Evolutionary conservation across 768 basidiomycete genomes (phyloP).

Genomic region (Boletus sp.): DNA sequence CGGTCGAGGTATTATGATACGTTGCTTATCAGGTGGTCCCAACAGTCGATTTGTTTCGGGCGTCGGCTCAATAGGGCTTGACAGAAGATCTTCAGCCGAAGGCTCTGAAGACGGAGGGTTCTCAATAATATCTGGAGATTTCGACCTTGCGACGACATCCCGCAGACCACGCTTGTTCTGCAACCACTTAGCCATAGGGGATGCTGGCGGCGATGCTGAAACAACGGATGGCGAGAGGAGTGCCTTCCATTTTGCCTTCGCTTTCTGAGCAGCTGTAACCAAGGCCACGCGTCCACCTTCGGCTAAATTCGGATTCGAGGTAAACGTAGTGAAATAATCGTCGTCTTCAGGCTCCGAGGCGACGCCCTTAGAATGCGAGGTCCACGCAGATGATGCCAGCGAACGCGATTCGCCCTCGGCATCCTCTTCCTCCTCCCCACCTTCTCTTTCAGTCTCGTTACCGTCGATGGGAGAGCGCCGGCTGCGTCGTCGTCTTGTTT

Average conservation of each 20-base stretch:
- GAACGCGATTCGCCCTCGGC: constrained; percentile 50
- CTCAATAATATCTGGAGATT: constrained; percentile 27
- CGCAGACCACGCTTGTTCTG: constrained; percentile 23
- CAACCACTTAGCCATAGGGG: constrained; percentile 31
- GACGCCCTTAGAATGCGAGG: constrained; percentile 37
- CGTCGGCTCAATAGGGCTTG: constrained; percentile 18
- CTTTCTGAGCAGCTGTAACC: constrained; percentile 47
- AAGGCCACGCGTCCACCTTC: constrained; percentile 40
- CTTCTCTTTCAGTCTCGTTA: constrained; percentile 40
- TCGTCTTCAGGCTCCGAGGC: constrained; percentile 42
- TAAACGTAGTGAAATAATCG: constrained; percentile 34
- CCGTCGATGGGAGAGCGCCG: constrained; percentile 39
- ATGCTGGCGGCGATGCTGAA: constrained; percentile 31
- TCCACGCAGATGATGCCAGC: constrained; percentile 52
- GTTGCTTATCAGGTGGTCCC: constrained; percentile 21
- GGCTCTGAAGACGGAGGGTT: constrained; percentile 24
- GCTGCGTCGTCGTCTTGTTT: constrained; percentile 39
- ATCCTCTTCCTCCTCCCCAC: constrained; percentile 38
- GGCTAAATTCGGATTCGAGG: constrained; percentile 26
- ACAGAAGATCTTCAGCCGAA: constrained; percentile 26
- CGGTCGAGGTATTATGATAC: constrained; percentile 22
- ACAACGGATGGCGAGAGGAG: constrained; percentile 38
- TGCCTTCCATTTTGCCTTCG: constrained; percentile 54
- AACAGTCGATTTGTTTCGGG: constrained; percentile 12
- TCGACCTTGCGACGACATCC: constrained; percentile 10